These are phyloP conservation scores for Arabidopsis arenosa DNA, from an alignment of 345 rosid genomes.

Conservation along the genomic window DNA sequence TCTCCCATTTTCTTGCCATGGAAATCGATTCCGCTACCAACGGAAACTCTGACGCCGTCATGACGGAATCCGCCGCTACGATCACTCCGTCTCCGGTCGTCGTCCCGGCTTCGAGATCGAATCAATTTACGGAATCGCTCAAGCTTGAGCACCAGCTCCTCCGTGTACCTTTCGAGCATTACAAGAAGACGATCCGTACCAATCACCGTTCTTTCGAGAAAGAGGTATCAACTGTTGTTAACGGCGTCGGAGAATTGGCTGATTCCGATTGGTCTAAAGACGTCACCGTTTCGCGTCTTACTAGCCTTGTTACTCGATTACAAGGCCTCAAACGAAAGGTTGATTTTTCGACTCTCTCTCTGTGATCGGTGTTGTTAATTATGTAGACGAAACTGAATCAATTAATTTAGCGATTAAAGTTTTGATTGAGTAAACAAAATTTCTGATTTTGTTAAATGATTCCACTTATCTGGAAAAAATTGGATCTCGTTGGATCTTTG, in stretches of 20 bases:
- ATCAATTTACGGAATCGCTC: conserved; percentile 77
- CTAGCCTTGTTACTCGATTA: conserved; percentile 82
- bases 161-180: conserved; percentile 95
- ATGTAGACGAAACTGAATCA: neutral
- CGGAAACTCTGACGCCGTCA: conserved; percentile 47
- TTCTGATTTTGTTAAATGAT: conserved; percentile 19
- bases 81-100: conserved; percentile 39
- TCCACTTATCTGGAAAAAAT: conserved; percentile 22
- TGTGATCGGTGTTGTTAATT: neutral
- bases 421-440: conserved; percentile 2
- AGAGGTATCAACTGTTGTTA: conserved; percentile 73
- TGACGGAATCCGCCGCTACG: conserved; percentile 43
- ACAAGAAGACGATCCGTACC: conserved; percentile 88
- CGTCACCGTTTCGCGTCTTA: conserved; percentile 74
- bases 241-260: conserved; percentile 64
- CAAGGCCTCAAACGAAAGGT: conserved; percentile 98
- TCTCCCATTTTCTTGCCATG: conserved; percentile 38
- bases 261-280: conserved; percentile 64
- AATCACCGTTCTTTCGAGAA: conserved; percentile 85
- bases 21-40: conserved; percentile 58
- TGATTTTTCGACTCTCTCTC: neutral
- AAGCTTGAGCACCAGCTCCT: conserved; percentile 92
- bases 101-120: conserved; percentile 56
- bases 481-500: conserved; percentile 31
- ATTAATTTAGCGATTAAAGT: neutral